phyloP scores from a whole-genome alignment of 1,284 basidiomycete genomes.

The Anthracocystis walkeri region DNA sequence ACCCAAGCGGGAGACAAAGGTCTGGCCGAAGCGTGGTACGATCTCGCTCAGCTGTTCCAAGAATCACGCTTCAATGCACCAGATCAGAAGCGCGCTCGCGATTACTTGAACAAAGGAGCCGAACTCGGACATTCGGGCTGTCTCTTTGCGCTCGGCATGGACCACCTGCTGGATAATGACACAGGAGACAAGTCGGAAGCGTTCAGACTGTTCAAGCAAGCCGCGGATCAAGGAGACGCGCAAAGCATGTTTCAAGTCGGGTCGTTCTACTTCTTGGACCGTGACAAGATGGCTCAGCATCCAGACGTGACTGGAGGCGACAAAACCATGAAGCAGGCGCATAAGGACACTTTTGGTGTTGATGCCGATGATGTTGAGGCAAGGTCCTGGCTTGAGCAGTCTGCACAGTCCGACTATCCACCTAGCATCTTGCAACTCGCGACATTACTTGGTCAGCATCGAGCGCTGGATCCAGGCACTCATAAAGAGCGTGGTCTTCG shows the following conservation, averaged over 20 bases:
- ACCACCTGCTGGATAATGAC: constrained; percentile 23
- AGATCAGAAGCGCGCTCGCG: constrained; percentile 34
- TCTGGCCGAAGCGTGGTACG: constrained; percentile 62
- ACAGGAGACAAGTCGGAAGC: constrained; percentile 27
- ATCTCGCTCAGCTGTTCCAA: constrained; percentile 51
- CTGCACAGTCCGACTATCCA: constrained; percentile 40
- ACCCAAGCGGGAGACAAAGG: constrained; percentile 54
- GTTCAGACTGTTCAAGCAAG: constrained; percentile 51
- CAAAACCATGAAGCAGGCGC: constrained; percentile 48
- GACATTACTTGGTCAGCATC: constrained; percentile 35
- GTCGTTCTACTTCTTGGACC: constrained; percentile 51
- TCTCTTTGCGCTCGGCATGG: constrained; percentile 40
- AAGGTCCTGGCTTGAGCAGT: constrained; percentile 56
- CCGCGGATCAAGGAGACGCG: constrained; percentile 59
- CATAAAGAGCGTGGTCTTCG: constrained; percentile 21
- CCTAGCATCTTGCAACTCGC: constrained; percentile 47
- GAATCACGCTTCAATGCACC: constrained; percentile 33
- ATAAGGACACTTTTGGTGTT: constrained; percentile 52
- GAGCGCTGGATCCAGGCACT: constrained; percentile 25
- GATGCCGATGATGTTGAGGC: constrained; percentile 54
- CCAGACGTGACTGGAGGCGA: constrained; percentile 30
- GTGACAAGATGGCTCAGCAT: constrained; percentile 43
- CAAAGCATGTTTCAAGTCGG: constrained; percentile 62
- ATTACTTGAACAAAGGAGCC: constrained; percentile 52
- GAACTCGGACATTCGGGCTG: constrained; percentile 39